Evolutionary conservation across 306 rosid genomes (phyloP), one percentile per base, ranked within the genome.

Genomic region (Castanea mollissima): DNA sequence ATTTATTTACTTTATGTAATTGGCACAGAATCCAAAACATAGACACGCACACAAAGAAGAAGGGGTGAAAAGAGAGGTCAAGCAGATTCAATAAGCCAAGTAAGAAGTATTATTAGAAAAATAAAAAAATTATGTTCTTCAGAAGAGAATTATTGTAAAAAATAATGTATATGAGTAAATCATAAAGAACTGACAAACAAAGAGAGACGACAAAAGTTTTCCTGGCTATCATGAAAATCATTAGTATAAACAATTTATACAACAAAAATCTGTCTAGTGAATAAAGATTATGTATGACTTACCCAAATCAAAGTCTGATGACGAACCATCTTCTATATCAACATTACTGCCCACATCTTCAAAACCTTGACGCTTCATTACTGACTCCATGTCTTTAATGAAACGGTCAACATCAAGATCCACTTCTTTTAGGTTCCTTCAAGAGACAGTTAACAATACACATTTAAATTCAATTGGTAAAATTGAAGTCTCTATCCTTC

Each of bases 301-400:
- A 95, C 99, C 94, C 19, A 95, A 89, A 82, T 91, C 97, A 82
- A 86, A 77, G 82, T 93, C 98, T 4, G 98, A 92, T 10, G 97
- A 91, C 0, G 92, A 87, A 63, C 90, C 93, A 78, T 90, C 97
- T 78, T 87, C 96, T 68, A 62, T 63, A 55, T 86, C 85, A 78
- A 78, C 81, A 77, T 85, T 83, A 77, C 83, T 70, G 46, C 80
- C 46, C 58, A 81, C 80, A 71, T 84, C 88, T 85, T 87, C 86
- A 75, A 67, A 77, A 76, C 79, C 83, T 67, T 89, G 86, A 73
- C 6, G 71, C 79, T 80, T 93, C 97, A 87, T 89, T 74, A 86
- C 75, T 73, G 99, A 93, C 82, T 87, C 98, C 85, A 95, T 77
- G 73, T 91, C 96, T 83, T 88, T 87, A 34, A 90, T 54, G 77